These are phyloP conservation scores for Candida sanyiensis DNA, from an alignment of 805 yeast genomes.

Conservation along the genomic window DNA sequence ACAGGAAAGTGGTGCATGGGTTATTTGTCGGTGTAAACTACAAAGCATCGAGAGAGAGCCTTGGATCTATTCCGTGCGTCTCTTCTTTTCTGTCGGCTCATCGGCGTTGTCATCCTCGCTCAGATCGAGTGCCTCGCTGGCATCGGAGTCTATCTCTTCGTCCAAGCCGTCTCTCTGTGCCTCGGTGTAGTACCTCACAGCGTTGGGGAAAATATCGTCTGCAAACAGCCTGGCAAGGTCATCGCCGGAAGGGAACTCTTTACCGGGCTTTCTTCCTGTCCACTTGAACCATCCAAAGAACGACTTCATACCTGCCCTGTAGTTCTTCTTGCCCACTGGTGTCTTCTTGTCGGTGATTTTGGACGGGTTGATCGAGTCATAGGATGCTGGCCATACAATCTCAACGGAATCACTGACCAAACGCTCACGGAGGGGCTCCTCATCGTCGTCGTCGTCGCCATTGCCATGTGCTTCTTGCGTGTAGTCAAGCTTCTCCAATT, in stretches of 20 bases:
- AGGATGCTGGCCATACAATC: constrained; percentile 66
- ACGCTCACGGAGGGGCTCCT: constrained; percentile 49
- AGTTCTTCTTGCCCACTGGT: constrained; percentile 52
- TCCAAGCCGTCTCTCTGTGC: constrained; percentile 59
- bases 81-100: constrained; percentile 1
- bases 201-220: constrained; percentile 81
- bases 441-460: constrained; percentile 32
- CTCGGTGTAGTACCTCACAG: constrained; percentile 74
- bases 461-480: constrained; percentile 12
- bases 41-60: not conserved
- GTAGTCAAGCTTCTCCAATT: constrained; percentile 28
- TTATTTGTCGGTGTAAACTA: not conserved
- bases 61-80: not conserved
- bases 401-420: constrained; percentile 49
- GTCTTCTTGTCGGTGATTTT: constrained; percentile 41
- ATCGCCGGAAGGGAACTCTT: constrained; percentile 74
- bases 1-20: not conserved
- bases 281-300: constrained; percentile 85
- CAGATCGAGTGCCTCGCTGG: constrained; percentile 47
- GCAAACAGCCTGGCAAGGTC: constrained; percentile 65
- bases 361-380: constrained; percentile 50
- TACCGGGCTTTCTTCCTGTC: constrained; percentile 75
- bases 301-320: constrained; percentile 70
- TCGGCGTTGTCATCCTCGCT: constrained; percentile 23
- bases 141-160: constrained; percentile 48